Evolutionary conservation across 352 stramenopile genomes (phyloP).

Genomic region (Globisporangium rhizosaccharum): DNA sequence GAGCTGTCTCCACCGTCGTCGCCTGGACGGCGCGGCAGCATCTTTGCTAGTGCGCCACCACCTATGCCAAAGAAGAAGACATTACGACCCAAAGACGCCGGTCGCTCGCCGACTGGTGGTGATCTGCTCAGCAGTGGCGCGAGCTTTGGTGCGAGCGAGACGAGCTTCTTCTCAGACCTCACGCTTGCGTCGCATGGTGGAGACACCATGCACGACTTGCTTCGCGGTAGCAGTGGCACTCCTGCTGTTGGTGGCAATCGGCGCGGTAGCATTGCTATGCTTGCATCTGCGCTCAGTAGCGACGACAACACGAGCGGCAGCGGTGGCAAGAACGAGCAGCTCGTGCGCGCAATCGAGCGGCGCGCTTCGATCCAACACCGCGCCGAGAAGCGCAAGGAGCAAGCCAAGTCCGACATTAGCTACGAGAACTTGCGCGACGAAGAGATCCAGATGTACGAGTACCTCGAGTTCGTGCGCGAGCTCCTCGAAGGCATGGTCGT

Average conservation of each 20-base stretch:
- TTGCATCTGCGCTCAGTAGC: not conserved
- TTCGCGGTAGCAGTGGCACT: not conserved
- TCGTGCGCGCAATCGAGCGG: slow-evolving; percentile 28
- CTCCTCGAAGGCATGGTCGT: slow-evolving; percentile 50
- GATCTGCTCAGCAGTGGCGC: slow-evolving; percentile 1
- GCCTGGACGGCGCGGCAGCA: slow-evolving; percentile 7
- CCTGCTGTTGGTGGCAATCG: not conserved
- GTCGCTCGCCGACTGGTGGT: not conserved
- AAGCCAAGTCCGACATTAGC: slow-evolving; percentile 45
- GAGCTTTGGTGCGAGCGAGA: slow-evolving; percentile 12
- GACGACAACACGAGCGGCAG: no score
- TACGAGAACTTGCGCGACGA: slow-evolving; percentile 62
- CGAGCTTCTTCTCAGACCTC: slow-evolving; percentile 12
- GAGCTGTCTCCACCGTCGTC: not conserved
- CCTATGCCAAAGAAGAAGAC: not conserved
- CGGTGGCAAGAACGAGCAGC: slow-evolving; percentile 21
- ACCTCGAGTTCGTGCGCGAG: slow-evolving; percentile 64
- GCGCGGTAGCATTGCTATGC: not conserved
- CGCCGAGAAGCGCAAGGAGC: slow-evolving; percentile 37
- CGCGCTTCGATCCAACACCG: slow-evolving; percentile 41
- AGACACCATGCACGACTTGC: not conserved
- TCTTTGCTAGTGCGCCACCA: slow-evolving; percentile 12
- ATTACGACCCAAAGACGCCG: not conserved
- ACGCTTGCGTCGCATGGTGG: not conserved
- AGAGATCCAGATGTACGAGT: slow-evolving; percentile 62